Evolutionary conservation across 768 basidiomycete genomes (phyloP), one percentile per base, ranked within the genome.

Genomic region (Kwoniella mangroviensis): DNA sequence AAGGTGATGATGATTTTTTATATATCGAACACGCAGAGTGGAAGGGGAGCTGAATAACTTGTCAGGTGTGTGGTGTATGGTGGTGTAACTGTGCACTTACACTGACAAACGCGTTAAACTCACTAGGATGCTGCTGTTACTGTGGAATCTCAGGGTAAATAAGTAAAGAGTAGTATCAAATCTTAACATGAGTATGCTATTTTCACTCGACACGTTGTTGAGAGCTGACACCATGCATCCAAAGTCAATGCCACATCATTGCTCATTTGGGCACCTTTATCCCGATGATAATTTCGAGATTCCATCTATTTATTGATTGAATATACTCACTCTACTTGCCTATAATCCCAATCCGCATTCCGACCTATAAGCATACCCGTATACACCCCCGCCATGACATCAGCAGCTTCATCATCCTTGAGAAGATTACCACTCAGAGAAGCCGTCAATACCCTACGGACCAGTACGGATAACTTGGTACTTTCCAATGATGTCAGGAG

Each of bases 401-500:
- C 65, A 34, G 28, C 40, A 52, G 62, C 62, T 3, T 63, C 62
- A 26, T 45, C 61, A 0, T 57, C 67, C 0, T 41, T 72, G 19
- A 45, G 70, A 0, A 15, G 73, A 54, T 28, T 75, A 58, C 73
- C 73, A 11, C 42, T 75, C 6, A 63, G 57, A 43, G 51, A 73
- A 34, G 71, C 73, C 7, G 24, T 77, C 7, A 24, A 34, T 15
- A 15, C 64, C 4, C 59, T 77, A 3, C 52, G 61, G 58, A 45
- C 59, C 21, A 70, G 73, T 0, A 42, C 62, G 45, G 70, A 62
- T 28, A 45, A 67, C 6, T 45, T 67, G 19, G 42, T 62, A 24
- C 52, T 74, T 4, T 71, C 73, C 11, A 62, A 68, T 17, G 53
- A 63, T 62, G 65, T 78, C 5, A 67, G 57, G 28, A 55, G 65